Evolutionary conservation across 2,329 filamentous ascomycete genomes (phyloP).

Genomic region (Claviceps citrina): DNA sequence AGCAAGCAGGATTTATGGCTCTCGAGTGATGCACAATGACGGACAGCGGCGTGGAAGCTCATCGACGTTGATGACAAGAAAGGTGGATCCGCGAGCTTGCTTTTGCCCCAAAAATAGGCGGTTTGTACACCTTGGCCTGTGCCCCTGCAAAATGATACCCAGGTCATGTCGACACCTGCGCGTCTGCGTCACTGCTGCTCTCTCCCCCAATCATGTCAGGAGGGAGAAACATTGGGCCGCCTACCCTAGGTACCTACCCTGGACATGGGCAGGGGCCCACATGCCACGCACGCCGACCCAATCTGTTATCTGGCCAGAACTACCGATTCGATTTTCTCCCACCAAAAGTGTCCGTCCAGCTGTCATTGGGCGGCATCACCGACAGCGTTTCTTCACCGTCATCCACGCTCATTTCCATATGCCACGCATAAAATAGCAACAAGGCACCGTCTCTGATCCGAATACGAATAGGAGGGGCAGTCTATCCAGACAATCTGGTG

Average conservation of each 20-base stretch:
- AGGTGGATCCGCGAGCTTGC: constrained; percentile 4
- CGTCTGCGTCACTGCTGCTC: constrained; percentile 6
- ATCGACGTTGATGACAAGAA: constrained; percentile 6
- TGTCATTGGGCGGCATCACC: constrained; percentile 1
- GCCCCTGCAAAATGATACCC: not conserved
- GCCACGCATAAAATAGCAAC: not conserved
- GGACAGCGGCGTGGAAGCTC: constrained; percentile 6
- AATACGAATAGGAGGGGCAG: not conserved
- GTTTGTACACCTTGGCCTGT: not conserved
- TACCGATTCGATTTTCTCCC: not conserved
- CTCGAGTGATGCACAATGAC: not conserved
- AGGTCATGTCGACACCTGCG: too few relatives aligned
- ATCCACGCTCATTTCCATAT: constrained; percentile 1
- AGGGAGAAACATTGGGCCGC: constrained; percentile 9
- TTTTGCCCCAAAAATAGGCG: too few relatives aligned
- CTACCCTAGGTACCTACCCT: too few relatives aligned
- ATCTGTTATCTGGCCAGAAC: constrained; percentile 10
- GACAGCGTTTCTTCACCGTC: not conserved
- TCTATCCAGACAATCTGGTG: not conserved
- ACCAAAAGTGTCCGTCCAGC: constrained; percentile 3
- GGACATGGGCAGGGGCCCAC: not conserved
- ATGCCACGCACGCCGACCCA: not conserved
- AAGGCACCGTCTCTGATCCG: not conserved
- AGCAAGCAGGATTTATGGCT: not conserved
- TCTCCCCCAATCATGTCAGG: too few relatives aligned